Conservation (phyloP, 2,329 filamentous ascomycete genomes). For the Talaromyces sp. region DNA sequence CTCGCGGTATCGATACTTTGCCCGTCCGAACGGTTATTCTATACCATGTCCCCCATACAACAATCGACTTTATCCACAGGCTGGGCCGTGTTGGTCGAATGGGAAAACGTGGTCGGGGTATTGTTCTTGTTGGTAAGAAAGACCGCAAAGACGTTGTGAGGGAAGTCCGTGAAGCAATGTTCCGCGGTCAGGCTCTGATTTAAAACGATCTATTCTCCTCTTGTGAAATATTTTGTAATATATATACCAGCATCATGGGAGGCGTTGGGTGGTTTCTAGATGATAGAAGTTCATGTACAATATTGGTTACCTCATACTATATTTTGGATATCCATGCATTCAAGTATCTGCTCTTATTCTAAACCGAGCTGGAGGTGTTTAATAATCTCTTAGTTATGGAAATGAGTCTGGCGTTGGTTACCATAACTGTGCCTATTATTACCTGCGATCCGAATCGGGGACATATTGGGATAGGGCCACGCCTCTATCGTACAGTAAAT, state of each 20-base stretch:
- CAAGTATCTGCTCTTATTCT: too few relatives aligned
- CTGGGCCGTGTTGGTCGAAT: slow-evolving; percentile 88
- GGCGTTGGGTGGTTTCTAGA: slow-evolving; percentile 7
- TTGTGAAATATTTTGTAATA: not conserved
- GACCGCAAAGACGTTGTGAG: slow-evolving; percentile 86
- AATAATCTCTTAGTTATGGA: too few relatives aligned
- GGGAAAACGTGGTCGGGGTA: slow-evolving; percentile 80
- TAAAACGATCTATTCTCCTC: slow-evolving; percentile 33
- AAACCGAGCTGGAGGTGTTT: too few relatives aligned
- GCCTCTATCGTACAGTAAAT: too few relatives aligned
- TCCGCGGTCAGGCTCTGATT: slow-evolving; percentile 71
- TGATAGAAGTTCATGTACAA: not conserved
- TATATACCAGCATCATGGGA: slow-evolving; percentile 6
- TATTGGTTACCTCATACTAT: not conserved
- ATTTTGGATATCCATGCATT: not conserved
- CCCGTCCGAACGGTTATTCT: slow-evolving; percentile 86
- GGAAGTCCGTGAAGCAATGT: slow-evolving; percentile 88
- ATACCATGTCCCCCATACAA: slow-evolving; percentile 96
- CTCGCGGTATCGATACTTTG: slow-evolving; percentile 87
- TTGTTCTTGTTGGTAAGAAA: slow-evolving; percentile 83
- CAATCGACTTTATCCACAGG: slow-evolving; percentile 96
- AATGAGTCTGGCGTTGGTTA: too few relatives aligned
- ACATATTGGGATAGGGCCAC: too few relatives aligned
- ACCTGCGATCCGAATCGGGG: too few relatives aligned
- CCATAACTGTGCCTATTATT: too few relatives aligned